Evolutionary conservation across 495 filamentous ascomycete species (phyloP).

Genomic region (Darksidea phi): DNA sequence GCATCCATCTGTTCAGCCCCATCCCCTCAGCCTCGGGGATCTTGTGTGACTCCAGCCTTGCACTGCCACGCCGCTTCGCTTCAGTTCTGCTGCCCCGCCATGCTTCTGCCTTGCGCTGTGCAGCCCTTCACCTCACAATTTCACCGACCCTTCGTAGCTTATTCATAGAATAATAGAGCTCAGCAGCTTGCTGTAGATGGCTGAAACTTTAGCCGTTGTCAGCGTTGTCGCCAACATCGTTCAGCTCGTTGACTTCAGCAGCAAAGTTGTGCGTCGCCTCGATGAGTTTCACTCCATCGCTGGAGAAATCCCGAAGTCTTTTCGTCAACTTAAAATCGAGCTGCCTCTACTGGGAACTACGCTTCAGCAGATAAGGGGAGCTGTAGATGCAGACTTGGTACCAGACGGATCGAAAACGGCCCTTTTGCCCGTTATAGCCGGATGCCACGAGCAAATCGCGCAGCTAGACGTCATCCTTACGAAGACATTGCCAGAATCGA

Average conservation of each 20-base stretch:
- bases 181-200: constrained; percentile 14
- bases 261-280: constrained; percentile 17
- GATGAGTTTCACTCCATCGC: constrained; percentile 16
- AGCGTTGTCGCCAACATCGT: constrained; percentile 24
- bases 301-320: constrained; percentile 14
- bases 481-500: neutral
- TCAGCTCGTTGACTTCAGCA: constrained; percentile 27
- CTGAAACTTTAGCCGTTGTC: constrained; percentile 25
- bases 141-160: constrained; percentile 8
- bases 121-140: constrained; percentile 5
- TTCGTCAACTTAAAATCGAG: constrained; percentile 19
- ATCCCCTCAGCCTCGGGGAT: constrained; percentile 1
- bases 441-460: constrained; percentile 6
- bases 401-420: constrained; percentile 17
- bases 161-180: neutral
- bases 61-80: constrained; percentile 6
- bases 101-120: constrained; percentile 13
- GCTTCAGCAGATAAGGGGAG: constrained; percentile 14
- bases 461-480: neutral
- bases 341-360: constrained; percentile 17
- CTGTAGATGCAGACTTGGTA: constrained; percentile 27
- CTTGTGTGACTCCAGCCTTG: constrained; percentile 6
- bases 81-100: constrained; percentile 2
- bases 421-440: constrained; percentile 36
- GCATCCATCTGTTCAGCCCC: too few relatives aligned